phyloP scores from a whole-genome alignment of 75 land plant genomes.

The Selaginella moellendorffii region DNA sequence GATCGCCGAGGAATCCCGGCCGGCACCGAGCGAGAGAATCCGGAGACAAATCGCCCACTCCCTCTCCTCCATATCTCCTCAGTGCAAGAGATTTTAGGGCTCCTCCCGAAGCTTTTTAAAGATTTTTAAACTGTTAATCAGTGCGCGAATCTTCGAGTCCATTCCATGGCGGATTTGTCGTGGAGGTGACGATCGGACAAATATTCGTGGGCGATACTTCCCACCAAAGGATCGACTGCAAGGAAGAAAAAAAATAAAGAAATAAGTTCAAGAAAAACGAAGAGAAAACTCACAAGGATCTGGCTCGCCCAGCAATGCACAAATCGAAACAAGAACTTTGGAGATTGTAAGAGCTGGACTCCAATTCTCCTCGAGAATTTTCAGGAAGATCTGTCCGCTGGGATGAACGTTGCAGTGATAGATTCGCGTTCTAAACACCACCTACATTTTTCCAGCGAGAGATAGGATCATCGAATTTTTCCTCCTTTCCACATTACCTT shows the following conservation, averaged over 20 bases:
- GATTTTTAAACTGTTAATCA: too few relatives aligned
- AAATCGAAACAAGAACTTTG: conserved; percentile 66
- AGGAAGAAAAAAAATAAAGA: background rate
- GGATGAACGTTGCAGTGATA: conserved; percentile 82
- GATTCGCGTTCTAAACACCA: conserved; percentile 79
- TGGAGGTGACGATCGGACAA: conserved; percentile 63
- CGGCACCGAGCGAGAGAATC: conserved; percentile 19
- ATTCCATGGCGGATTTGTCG: conserved; percentile 70
- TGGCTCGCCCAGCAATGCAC: conserved; percentile 54
- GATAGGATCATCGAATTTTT: too few relatives aligned
- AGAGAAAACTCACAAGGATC: conserved; percentile 52
- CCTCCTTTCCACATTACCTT: conserved; percentile 62
- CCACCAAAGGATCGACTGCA: conserved; percentile 58
- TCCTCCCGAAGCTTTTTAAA: too few relatives aligned
- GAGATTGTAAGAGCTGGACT: conserved; percentile 89
- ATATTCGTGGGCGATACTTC: conserved; percentile 66
- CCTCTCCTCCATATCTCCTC: conserved; percentile 7
- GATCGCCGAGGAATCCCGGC: conserved; percentile 21
- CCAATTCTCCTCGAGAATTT: conserved; percentile 82
- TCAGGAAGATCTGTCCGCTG: conserved; percentile 58
- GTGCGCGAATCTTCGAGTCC: conserved; percentile 78
- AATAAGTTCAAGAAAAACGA: background rate
- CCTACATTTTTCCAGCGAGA: conserved; percentile 27
- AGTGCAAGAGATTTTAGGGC: too few relatives aligned
- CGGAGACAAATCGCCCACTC: conserved; percentile 24